Conservation (phyloP, 306 rosid species). For the cucumber (Cucumis sativus) region DNA sequence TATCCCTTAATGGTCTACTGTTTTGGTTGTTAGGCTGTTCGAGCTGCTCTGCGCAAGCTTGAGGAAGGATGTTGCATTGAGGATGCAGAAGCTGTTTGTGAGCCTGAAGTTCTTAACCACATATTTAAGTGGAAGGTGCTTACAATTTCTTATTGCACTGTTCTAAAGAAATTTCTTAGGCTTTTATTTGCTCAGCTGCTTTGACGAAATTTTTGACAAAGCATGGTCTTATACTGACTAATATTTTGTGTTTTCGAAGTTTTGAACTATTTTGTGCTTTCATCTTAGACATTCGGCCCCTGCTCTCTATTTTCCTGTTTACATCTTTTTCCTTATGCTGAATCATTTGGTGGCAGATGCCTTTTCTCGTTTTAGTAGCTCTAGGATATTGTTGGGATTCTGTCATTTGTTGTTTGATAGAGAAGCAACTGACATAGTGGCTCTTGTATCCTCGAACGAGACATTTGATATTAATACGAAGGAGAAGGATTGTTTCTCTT, state of each 20-base stretch:
- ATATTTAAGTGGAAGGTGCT: conserved; percentile 81
- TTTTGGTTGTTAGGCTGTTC: conserved; percentile 44
- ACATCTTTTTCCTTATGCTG: not conserved
- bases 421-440: not conserved
- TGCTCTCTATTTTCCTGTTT: not conserved
- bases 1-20: not conserved
- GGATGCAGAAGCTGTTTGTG: conserved; percentile 72
- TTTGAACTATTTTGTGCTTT: not conserved
- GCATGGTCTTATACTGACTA: not conserved
- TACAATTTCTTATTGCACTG: conserved; percentile 5
- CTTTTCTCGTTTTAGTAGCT: not conserved
- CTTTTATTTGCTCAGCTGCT: conserved; percentile 6
- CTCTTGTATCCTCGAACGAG: no score
- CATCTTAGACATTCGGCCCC: not conserved
- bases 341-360: not conserved
- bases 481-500: no score
- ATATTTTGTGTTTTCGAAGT: not conserved
- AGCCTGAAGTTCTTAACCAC: conserved; percentile 46
- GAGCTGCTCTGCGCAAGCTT: conserved; percentile 62
- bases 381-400: not conserved
- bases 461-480: no score
- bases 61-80: conserved; percentile 47
- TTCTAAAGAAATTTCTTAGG: not conserved
- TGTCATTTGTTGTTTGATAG: not conserved
- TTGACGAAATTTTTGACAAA: not conserved